Evolutionary conservation across 1,284 basidiomycete species (phyloP), one percentile per base, ranked within the genome.

Genomic region (Puccinia brachypodii): DNA sequence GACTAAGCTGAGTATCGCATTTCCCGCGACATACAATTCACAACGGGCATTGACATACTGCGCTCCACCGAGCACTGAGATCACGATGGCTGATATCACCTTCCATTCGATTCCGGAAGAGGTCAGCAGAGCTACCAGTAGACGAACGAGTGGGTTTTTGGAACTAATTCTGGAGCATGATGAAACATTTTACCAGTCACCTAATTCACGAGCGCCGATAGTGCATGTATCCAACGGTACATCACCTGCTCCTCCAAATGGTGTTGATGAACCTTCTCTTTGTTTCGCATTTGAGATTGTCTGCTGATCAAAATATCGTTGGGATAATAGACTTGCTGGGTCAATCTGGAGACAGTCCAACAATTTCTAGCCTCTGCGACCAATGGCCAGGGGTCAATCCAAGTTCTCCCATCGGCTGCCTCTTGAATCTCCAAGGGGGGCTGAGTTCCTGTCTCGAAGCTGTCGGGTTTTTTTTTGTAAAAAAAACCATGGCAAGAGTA

Each of bases 11-110:
- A 58, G 25, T 42, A 66, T 79, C 44, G 50, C 66, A 6, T 79
- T 79, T 42, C 68, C 68, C 19, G 50, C 64, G n/a, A 79, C 77
- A 9, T 79, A 72, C 66, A 72, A 79, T n/a, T 44, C 77, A 16
- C 31, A 53, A 36, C 47, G 64, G 53, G 77, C 77, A 53, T 72
- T 79, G 36, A 25, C 64, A 31, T 79, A 79, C 56, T 66, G 53
- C n/a, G 38, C 53, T 16, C 50, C 68, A n/a, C 44, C 77, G 8
- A 33, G 53, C 16, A 40, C 77, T 33, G 53, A 71, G 28, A 50
- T 56, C 6, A 69, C 77, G 66, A 56, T 44, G 42, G 56, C 62
- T 1, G 50, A 79, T 25, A 28, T 42, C 1, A 38, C 50, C n/a
- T 56, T n/a, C 40, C 33, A 58, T 58, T 74, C 72, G 6, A 58